These are phyloP conservation scores for Nakataea oryzae DNA, from an alignment of 2,329 filamentous ascomycete species.

Conservation along the genomic window DNA sequence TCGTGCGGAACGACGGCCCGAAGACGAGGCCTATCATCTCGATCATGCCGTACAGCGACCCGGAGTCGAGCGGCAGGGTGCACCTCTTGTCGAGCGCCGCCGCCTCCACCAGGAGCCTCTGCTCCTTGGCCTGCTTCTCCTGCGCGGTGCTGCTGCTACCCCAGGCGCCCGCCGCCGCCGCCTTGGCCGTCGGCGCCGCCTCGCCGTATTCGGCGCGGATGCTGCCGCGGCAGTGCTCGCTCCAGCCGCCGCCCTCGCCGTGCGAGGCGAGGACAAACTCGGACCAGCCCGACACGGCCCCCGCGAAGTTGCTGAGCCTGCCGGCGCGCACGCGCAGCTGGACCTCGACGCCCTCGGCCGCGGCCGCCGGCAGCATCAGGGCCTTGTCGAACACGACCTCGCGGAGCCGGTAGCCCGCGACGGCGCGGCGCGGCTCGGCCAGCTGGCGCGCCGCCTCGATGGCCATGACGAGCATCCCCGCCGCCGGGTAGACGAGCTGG, in stretches of 20 bases:
- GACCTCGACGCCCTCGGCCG: constrained; percentile 5
- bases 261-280: constrained; percentile 9
- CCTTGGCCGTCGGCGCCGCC: not conserved
- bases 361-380: constrained; percentile 3
- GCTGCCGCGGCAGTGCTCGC: constrained; percentile 7
- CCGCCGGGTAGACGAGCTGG: constrained; percentile 8
- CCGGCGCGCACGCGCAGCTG: constrained; percentile 7
- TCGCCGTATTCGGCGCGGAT: constrained; percentile 4
- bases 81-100: not conserved
- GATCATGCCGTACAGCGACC: not conserved
- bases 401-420: constrained; percentile 6
- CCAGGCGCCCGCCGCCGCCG: not conserved
- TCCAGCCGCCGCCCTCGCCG: constrained; percentile 7
- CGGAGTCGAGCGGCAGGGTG: not conserved
- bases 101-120: not conserved
- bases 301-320: not conserved
- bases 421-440: constrained; percentile 13
- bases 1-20: not conserved
- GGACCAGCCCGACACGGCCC: constrained; percentile 3
- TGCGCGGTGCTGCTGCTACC: not conserved
- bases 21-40: not conserved
- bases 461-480: constrained; percentile 3
- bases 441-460: constrained; percentile 8
- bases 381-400: constrained; percentile 8
- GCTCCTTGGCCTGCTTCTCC: not conserved